These are phyloP conservation scores for Fusarium miscanthi DNA, from an alignment of 2,329 filamentous ascomycete genomes.

Conservation along the genomic window DNA sequence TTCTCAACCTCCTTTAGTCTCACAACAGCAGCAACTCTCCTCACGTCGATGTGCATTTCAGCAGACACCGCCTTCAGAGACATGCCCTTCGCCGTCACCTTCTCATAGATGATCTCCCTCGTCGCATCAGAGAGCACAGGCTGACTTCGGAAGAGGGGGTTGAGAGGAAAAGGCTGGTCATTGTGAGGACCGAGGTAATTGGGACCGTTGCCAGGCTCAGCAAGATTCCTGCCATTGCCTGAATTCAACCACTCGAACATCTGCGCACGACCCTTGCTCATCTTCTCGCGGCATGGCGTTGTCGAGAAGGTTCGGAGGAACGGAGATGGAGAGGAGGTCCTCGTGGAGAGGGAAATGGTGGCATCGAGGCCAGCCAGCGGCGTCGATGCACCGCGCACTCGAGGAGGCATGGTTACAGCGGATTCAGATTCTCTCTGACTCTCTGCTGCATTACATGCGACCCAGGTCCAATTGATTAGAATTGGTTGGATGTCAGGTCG, in stretches of 20 bases:
- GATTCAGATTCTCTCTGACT: conserved; percentile 31
- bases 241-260: conserved; percentile 56
- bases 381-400: conserved; percentile 46
- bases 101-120: conserved; percentile 77
- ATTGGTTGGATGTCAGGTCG: conserved; percentile 37
- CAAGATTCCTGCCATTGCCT: conserved; percentile 39
- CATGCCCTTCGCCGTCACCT: conserved; percentile 72
- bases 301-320: conserved; percentile 53
- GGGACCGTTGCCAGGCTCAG: conserved; percentile 43
- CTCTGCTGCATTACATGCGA: conserved; percentile 42
- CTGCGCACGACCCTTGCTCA: conserved; percentile 50
- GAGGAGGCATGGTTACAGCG: conserved; percentile 48
- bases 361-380: conserved; percentile 49
- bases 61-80: conserved; percentile 82
- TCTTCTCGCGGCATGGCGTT: conserved; percentile 53
- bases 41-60: conserved; percentile 81
- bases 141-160: conserved; percentile 76
- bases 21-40: conserved; percentile 86
- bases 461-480: conserved; percentile 40
- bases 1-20: conserved; percentile 88
- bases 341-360: conserved; percentile 33
- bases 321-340: conserved; percentile 12
- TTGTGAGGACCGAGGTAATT: conserved; percentile 54
- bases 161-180: conserved; percentile 77
- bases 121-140: conserved; percentile 79